These are phyloP conservation scores for Eucalyptus tenuipes DNA, from an alignment of 345 rosid genomes.

Conservation along the genomic window DNA sequence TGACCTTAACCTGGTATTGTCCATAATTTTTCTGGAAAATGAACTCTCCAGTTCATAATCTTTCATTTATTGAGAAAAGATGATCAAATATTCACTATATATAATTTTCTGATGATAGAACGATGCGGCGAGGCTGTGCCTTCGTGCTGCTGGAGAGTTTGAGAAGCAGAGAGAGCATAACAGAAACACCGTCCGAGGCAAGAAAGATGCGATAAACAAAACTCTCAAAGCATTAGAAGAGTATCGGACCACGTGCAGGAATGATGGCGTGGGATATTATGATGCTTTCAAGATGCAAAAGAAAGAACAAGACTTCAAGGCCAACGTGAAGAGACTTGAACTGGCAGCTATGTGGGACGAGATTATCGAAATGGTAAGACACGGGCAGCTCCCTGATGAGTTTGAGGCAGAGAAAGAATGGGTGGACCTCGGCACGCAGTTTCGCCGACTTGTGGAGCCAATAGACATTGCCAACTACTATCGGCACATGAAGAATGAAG, in stretches of 20 bases:
- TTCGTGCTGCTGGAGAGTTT: slow-evolving; percentile 44
- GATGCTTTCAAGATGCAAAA: slow-evolving; percentile 44
- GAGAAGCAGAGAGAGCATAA: slow-evolving; percentile 39
- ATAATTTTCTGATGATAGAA: not conserved
- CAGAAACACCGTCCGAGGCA: slow-evolving; percentile 1
- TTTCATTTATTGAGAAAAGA: not conserved
- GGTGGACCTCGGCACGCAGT: slow-evolving; percentile 32
- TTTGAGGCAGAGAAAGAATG: slow-evolving; percentile 33
- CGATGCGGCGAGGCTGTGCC: not conserved
- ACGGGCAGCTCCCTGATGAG: slow-evolving; percentile 46
- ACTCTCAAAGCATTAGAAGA: not conserved
- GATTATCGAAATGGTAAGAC: slow-evolving; percentile 50
- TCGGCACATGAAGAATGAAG: slow-evolving; percentile 57
- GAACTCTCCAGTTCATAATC: not conserved
- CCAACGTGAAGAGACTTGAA: slow-evolving; percentile 60
- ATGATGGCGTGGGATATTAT: slow-evolving; percentile 31
- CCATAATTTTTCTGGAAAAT: not conserved
- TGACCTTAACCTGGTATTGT: slow-evolving; percentile 59
- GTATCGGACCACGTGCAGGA: slow-evolving; percentile 22
- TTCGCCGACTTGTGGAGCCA: slow-evolving; percentile 54
- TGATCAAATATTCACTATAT: too few species aligned
- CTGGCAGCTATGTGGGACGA: slow-evolving; percentile 62
- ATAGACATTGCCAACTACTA: slow-evolving; percentile 75
- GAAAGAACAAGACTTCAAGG: slow-evolving; percentile 32
- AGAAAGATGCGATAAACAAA: slow-evolving; percentile 1